Conservation (phyloP, 2,329 filamentous ascomycete genomes). For the Colletotrichum kahawae region DNA sequence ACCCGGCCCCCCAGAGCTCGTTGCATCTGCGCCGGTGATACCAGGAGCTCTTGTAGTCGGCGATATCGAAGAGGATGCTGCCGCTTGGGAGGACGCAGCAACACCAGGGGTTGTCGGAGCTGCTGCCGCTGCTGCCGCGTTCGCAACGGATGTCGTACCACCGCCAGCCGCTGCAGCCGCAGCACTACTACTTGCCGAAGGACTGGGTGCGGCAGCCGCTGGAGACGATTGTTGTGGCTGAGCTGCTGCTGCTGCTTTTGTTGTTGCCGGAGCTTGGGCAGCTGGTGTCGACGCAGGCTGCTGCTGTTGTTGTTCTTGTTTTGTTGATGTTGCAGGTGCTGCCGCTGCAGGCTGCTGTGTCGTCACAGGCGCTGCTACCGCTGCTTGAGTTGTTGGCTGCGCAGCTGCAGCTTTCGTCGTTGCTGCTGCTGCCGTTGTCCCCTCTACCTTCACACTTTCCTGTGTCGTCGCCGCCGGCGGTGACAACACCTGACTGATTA, state of each 20-base stretch:
- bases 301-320: background rate
- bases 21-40: background rate
- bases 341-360: background rate
- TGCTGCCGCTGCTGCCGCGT: background rate
- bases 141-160: background rate
- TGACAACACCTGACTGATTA: slow-evolving; percentile 8
- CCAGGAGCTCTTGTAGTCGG: background rate
- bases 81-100: background rate
- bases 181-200: background rate
- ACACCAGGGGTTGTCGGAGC: background rate
- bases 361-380: background rate
- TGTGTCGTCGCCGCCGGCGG: slow-evolving; percentile 13
- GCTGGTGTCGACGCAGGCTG: background rate
- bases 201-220: background rate
- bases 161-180: background rate
- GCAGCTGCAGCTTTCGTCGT: background rate
- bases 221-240: background rate
- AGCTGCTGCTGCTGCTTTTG: background rate
- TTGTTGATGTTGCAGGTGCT: background rate
- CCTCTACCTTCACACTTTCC: background rate
- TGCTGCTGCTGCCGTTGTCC: background rate
- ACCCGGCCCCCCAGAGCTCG: background rate
- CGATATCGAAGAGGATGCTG: background rate
- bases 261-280: background rate
- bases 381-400: background rate